phyloP scores from a whole-genome alignment of 2,329 filamentous ascomycete species.

The Colletotrichum sojae region DNA sequence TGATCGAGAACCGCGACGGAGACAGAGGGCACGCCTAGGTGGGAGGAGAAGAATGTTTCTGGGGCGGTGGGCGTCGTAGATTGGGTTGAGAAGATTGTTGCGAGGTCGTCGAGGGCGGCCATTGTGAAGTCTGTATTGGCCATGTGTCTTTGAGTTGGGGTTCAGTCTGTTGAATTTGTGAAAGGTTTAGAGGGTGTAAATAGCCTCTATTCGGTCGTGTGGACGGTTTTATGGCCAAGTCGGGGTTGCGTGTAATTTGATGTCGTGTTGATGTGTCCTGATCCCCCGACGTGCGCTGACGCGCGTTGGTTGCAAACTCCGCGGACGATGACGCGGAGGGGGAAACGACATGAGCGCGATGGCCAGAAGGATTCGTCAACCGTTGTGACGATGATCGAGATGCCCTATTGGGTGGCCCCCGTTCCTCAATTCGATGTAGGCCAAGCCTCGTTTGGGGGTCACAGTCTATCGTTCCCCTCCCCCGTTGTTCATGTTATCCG shows the following conservation, averaged over 20 bases:
- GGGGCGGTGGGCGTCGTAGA: neutral
- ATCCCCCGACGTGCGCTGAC: neutral
- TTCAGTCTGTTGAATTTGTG: neutral
- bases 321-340: neutral
- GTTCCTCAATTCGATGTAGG: too few relatives aligned
- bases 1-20: constrained; percentile 27
- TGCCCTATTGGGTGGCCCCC: neutral
- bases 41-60: constrained; percentile 14
- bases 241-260: too few relatives aligned
- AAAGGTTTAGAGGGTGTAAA: too few relatives aligned
- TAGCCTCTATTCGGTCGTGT: too few relatives aligned
- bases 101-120: constrained; percentile 20
- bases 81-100: constrained; percentile 16
- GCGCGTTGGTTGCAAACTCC: neutral
- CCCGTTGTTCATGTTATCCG: too few relatives aligned
- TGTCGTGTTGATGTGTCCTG: neutral
- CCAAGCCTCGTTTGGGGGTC: too few relatives aligned
- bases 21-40: constrained; percentile 18
- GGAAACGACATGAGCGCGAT: neutral
- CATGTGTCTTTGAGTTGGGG: neutral
- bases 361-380: neutral
- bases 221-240: too few relatives aligned
- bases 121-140: neutral
- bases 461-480: too few relatives aligned
- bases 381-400: neutral